Percentiles rank a stretch among this genome's conserved stretches.
phyloP scores from a whole-genome alignment of 768 basidiomycete species.

The Lactarius tabidus region DNA sequence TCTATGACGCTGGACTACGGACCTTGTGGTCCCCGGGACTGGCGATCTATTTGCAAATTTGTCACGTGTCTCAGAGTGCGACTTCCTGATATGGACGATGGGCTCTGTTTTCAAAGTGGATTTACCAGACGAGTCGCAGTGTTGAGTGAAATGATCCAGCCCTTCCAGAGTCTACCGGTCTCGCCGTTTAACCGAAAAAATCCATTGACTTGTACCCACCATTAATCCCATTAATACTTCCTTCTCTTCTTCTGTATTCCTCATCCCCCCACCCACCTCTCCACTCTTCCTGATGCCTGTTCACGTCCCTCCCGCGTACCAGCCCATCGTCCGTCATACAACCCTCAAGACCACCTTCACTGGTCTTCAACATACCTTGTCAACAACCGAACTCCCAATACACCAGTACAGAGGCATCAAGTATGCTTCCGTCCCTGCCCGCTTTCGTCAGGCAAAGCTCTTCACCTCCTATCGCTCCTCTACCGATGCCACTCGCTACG shows the following conservation, averaged over 20 bases:
- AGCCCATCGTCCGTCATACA: slow-evolving; percentile 45
- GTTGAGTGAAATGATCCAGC: neutral
- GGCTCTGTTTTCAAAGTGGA: neutral
- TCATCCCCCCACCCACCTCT: neutral
- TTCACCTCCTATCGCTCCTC: slow-evolving; percentile 51
- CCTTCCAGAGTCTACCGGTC: neutral
- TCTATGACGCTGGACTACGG: too few species aligned
- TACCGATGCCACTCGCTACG: slow-evolving; percentile 61
- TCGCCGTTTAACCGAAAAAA: neutral
- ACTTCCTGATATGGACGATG: slow-evolving; percentile 12
- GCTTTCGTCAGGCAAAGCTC: slow-evolving; percentile 70
- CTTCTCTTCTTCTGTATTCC: neutral
- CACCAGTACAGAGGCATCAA: slow-evolving; percentile 77
- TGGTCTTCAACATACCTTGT: slow-evolving; percentile 58
- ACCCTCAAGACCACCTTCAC: slow-evolving; percentile 60
- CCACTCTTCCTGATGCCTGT: slow-evolving; percentile 11
- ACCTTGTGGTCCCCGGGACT: neutral
- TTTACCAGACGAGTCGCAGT: neutral
- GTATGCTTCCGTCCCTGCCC: slow-evolving; percentile 67
- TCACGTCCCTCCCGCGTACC: slow-evolving; percentile 18
- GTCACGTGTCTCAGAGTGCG: slow-evolving; percentile 1
- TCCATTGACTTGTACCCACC: neutral
- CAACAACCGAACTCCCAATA: slow-evolving; percentile 50
- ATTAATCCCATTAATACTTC: neutral
- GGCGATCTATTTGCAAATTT: neutral